Percentiles rank a stretch among this genome's conserved stretches.
phyloP scores from a whole-genome alignment of 257 asterid species.

The Lantana camara region DNA sequence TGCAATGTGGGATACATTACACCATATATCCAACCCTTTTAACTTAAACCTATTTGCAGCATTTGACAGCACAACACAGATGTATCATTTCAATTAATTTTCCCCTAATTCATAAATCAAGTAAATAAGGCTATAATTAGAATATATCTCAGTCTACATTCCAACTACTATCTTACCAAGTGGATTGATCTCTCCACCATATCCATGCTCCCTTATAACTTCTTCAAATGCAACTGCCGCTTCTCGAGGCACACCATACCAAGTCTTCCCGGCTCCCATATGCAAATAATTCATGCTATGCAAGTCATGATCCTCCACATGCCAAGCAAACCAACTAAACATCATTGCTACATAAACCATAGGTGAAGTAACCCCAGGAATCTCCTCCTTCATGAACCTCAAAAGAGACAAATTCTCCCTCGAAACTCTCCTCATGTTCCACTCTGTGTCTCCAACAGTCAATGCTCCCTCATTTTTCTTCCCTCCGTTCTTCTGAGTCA shows the following conservation, averaged over 20 bases:
- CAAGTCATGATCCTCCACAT: conserved; percentile 99
- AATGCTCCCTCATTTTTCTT: conserved; percentile 41
- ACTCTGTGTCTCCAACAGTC: conserved; percentile 83
- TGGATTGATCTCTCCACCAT: conserved; percentile 96
- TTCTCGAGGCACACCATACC: conserved; percentile 97
- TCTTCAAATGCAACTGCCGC: conserved; percentile 97
- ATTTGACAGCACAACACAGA: not conserved
- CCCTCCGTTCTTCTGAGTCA: conserved; percentile 39
- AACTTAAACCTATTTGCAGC: not conserved
- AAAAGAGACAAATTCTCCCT: conserved; percentile 82
- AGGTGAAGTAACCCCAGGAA: conserved; percentile 97
- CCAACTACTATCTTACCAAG: conserved; percentile 58
- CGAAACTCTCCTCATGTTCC: conserved; percentile 98
- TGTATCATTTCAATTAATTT: conserved; percentile 14
- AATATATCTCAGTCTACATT: conserved; percentile 1
- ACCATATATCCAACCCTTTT: not conserved
- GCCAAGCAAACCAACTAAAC: conserved; percentile 99
- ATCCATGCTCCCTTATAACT: conserved; percentile 90
- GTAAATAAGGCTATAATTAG: not conserved
- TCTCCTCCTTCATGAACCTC: conserved; percentile 98
- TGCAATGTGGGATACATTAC: too few relatives aligned
- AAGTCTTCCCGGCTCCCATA: conserved; percentile 87
- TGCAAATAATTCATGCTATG: conserved; percentile 98
- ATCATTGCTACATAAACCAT: conserved; percentile 99
- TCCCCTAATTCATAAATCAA: conserved; percentile 13